A percentile compares a stretch with the other conserved stretches of the same genome.
Conservation (phyloP, 1,139 yeast species). For the Magnusiomyces ingens region DNA sequence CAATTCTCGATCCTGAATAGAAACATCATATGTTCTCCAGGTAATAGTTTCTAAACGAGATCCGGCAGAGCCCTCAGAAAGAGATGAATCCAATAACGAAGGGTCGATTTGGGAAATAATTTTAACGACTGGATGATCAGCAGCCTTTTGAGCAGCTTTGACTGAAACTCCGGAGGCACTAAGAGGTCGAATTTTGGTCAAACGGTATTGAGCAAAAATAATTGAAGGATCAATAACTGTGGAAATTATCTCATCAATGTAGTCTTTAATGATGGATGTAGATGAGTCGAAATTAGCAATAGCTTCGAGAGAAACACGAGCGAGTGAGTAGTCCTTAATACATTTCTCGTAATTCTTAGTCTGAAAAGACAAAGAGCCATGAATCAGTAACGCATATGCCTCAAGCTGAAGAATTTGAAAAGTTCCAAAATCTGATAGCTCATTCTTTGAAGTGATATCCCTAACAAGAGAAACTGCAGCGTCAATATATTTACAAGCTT, state of each 20-base stretch:
- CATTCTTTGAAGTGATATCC: neutral
- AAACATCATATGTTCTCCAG: conserved; percentile 76
- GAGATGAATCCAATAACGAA: conserved; percentile 18
- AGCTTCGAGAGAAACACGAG: conserved; percentile 50
- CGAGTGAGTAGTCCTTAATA: conserved; percentile 48
- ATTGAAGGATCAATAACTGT: conserved; percentile 64
- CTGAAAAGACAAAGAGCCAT: conserved; percentile 53
- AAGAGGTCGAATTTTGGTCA: conserved; percentile 24
- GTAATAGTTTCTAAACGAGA: conserved; percentile 36
- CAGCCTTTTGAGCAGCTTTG: conserved; percentile 18
- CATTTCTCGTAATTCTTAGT: conserved; percentile 55
- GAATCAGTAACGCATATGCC: conserved; percentile 51
- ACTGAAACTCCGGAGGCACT: conserved; percentile 31
- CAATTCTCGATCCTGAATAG: conserved; percentile 62
- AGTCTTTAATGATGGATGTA: conserved; percentile 31
- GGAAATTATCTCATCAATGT: conserved; percentile 52
- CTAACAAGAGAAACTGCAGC: neutral
- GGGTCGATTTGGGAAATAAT: conserved; percentile 20
- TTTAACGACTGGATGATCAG: conserved; percentile 16
- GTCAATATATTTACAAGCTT: conserved; percentile 34
- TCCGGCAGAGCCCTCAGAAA: conserved; percentile 20
- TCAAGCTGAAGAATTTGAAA: conserved; percentile 43
- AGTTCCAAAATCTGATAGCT: neutral
- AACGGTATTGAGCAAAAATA: conserved; percentile 49
- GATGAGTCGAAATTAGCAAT: conserved; percentile 11